A percentile compares a stretch with the other conserved stretches of the same genome.
phyloP scores from a whole-genome alignment of 257 asterid genomes.

The Solanum neorickii region DNA sequence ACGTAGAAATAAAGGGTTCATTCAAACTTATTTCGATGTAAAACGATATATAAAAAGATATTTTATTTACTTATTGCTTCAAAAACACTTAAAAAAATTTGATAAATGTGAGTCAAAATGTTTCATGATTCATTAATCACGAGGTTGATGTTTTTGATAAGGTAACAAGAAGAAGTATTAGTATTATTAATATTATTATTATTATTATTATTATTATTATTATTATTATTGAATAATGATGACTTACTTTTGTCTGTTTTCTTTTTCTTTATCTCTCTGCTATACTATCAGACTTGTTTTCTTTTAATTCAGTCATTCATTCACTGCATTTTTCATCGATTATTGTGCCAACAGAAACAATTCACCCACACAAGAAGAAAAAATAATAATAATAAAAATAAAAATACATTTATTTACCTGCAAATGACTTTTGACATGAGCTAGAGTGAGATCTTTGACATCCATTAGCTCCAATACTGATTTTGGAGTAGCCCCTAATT shows the following conservation, averaged over 20 bases:
- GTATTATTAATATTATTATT: constrained; percentile 24
- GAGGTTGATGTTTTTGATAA: constrained; percentile 58
- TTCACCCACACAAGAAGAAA: constrained; percentile 15
- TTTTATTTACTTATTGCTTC: background rate
- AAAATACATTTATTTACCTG: constrained; percentile 34
- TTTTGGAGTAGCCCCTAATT: constrained; percentile 85
- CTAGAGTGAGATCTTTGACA: constrained; percentile 87
- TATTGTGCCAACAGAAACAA: constrained; percentile 67
- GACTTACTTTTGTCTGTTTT: constrained; percentile 49
- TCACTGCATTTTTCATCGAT: constrained; percentile 54
- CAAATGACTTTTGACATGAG: constrained; percentile 89
- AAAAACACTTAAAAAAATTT: background rate
- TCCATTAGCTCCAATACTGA: constrained; percentile 91
- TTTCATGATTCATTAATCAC: constrained; percentile 35
- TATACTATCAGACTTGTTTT: constrained; percentile 15
- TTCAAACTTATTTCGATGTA: background rate
- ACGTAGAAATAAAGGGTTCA: too few species aligned
- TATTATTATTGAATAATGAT: constrained; percentile 88
- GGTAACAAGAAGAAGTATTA: constrained; percentile 3
- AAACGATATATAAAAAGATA: background rate
- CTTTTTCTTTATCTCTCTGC: constrained; percentile 11
- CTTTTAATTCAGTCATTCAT: constrained; percentile 32
- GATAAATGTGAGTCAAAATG: background rate
- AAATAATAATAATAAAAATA: background rate
- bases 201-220: constrained; percentile 23